These are phyloP conservation scores for Pythium aquatile DNA, from an alignment of 352 stramenopile species.

Conservation along the genomic window DNA sequence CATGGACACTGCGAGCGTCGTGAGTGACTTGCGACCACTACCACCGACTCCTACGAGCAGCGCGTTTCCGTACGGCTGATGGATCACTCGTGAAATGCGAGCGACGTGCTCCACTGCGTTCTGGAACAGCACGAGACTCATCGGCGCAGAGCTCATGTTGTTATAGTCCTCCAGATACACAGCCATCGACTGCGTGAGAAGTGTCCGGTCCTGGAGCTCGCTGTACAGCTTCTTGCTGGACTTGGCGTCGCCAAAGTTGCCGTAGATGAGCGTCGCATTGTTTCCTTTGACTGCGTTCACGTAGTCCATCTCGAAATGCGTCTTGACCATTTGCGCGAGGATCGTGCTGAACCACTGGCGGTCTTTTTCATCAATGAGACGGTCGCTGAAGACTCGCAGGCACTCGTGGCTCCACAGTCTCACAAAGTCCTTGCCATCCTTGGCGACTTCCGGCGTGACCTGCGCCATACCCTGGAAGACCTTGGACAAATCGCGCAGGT, in stretches of 20 bases:
- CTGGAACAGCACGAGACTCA: slow-evolving; percentile 94
- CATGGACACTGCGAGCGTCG: slow-evolving; percentile 92
- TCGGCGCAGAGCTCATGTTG: slow-evolving; percentile 92
- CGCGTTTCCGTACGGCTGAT: slow-evolving; percentile 92
- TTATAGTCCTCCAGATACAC: slow-evolving; percentile 96
- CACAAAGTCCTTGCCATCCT: slow-evolving; percentile 85
- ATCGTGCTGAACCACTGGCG: slow-evolving; percentile 83
- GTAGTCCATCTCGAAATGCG: slow-evolving; percentile 83
- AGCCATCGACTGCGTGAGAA: slow-evolving; percentile 85
- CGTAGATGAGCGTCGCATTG: slow-evolving; percentile 82
- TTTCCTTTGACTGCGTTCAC: slow-evolving; percentile 49
- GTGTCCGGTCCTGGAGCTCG: slow-evolving; percentile 81
- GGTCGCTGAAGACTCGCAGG: slow-evolving; percentile 89
- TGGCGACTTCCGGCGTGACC: slow-evolving; percentile 69
- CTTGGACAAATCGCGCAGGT: slow-evolving; percentile 91
- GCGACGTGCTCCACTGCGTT: slow-evolving; percentile 94
- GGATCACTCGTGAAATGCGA: slow-evolving; percentile 91
- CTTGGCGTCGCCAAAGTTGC: slow-evolving; percentile 86
- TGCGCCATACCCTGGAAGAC: slow-evolving; percentile 92
- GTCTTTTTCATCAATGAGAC: slow-evolving; percentile 89
- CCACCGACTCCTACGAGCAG: slow-evolving; percentile 93
- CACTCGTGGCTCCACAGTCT: slow-evolving; percentile 92
- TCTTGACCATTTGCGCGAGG: slow-evolving; percentile 63
- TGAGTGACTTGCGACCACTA: slow-evolving; percentile 91
- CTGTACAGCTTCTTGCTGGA: slow-evolving; percentile 76